These are phyloP conservation scores for Heritiera fomes DNA, from an alignment of 345 rosid species.

Conservation along the genomic window DNA sequence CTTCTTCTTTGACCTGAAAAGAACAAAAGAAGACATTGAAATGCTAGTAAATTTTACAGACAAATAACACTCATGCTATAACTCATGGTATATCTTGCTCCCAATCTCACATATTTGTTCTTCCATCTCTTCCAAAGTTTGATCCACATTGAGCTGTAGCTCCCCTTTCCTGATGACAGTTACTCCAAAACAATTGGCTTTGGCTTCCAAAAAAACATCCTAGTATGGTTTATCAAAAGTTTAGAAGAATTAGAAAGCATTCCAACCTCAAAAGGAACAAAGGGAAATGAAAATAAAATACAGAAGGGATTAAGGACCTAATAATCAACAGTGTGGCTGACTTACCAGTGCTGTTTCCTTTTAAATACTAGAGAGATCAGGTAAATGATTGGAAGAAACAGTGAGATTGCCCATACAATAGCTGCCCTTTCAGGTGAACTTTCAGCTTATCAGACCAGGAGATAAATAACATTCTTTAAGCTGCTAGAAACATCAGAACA, in stretches of 20 bases:
- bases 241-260: neutral
- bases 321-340: too few relatives aligned
- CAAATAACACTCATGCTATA: neutral
- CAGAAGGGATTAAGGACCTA: too few relatives aligned
- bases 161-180: conserved; percentile 54
- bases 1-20: conserved; percentile 31
- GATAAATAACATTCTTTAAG: neutral
- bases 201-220: conserved; percentile 88
- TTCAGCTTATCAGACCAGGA: neutral
- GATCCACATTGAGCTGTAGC: conserved; percentile 72
- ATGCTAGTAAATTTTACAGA: neutral
- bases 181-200: conserved; percentile 67
- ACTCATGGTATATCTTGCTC: conserved; percentile 69
- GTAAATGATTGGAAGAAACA: too few relatives aligned
- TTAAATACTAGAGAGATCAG: too few relatives aligned
- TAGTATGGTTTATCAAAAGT: conserved; percentile 23
- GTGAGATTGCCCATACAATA: too few relatives aligned
- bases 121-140: conserved; percentile 77
- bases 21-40: neutral
- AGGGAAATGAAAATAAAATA: too few relatives aligned
- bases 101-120: conserved; percentile 76
- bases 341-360: too few relatives aligned
- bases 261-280: too few relatives aligned
- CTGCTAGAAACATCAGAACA: too few relatives aligned
- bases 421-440: too few relatives aligned